These are phyloP conservation scores for Ceratocystis smalleyi DNA, from an alignment of 2,329 filamentous ascomycete species.

Conservation along the genomic window DNA sequence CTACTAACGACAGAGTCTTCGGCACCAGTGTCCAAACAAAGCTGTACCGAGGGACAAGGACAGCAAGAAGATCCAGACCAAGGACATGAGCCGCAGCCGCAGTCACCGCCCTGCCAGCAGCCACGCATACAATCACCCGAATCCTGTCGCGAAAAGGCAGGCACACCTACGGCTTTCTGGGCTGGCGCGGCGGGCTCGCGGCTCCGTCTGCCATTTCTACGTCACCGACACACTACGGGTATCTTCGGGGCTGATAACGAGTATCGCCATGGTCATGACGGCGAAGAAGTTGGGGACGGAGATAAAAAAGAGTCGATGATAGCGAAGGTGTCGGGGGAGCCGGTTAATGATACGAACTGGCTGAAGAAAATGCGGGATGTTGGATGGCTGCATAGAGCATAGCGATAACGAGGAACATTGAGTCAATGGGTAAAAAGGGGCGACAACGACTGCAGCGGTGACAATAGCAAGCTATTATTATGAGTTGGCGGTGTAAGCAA, in stretches of 20 bases:
- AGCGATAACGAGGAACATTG: not conserved
- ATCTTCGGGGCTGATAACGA: not conserved
- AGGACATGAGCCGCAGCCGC: not conserved
- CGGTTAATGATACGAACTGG: constrained; percentile 1
- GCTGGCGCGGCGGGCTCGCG: not conserved
- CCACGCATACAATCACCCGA: not conserved
- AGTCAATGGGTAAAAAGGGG: not conserved
- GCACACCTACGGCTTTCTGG: not conserved
- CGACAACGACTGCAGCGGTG: not conserved
- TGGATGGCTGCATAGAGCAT: constrained; percentile 1
- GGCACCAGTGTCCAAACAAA: not conserved
- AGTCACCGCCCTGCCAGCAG: not conserved
- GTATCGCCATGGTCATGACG: too few relatives aligned
- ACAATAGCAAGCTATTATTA: not conserved
- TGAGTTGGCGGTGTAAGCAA: not conserved
- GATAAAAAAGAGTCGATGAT: not conserved
- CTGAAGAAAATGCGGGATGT: not conserved
- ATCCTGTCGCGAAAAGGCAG: not conserved
- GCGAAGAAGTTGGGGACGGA: not conserved
- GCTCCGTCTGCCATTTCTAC: constrained; percentile 1
- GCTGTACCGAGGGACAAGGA: not conserved
- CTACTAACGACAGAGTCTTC: not conserved
- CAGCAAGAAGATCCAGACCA: not conserved
- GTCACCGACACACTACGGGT: not conserved
- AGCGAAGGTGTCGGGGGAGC: not conserved